Evolutionary conservation across 1,139 yeast species (phyloP), one percentile per base, ranked within the genome.

Genomic region (Trichomonascaceae sp.): DNA sequence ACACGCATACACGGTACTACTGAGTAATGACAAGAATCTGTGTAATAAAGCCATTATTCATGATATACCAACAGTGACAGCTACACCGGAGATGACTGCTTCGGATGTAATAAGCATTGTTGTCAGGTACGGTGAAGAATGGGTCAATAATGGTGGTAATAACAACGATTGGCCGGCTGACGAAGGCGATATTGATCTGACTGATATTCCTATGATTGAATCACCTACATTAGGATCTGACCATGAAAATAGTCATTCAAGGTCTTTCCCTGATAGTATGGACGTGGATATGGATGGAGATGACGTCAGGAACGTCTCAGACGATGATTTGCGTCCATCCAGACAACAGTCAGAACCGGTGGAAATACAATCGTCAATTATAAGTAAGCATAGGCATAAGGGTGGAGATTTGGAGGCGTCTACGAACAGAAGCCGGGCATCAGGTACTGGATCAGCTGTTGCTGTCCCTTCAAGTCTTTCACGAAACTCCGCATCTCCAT

Each of bases 11-110:
- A 65, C 88, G 51, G 85, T 85, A 4, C 78, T 89, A 4, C 68
- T 89, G 52, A 85, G 96, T 0, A 87, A 90, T 66, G 98, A 91
- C 66, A 85, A 84, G 61, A 90, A 90, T 65, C 73, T 91, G 19
- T 88, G 96, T 66, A 70, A 80, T 58, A 87, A 85, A 66, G 95
- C 96, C 0, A 72, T 90, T 52, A 69, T 84, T 1, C 84, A 88
- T 62, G 83, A 76, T 0, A 66, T 89, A 0, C 71, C 82, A 43
- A 88, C 96, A 0, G 84, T 89, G 0, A 83, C 90, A 2, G 85
- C 70, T 62, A 71, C 82, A 27, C 68, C 73, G 15, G 79, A 75
- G 0, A 82, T 87, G 86, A 77, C 81, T 1, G 87, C 90, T 0
- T 43, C 19, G 12, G 45, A 30, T 8, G 50, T 48, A 9, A 18